These are phyloP conservation scores for Sporopachydermia cereana DNA, from an alignment of 1,139 yeast species.

Conservation along the genomic window DNA sequence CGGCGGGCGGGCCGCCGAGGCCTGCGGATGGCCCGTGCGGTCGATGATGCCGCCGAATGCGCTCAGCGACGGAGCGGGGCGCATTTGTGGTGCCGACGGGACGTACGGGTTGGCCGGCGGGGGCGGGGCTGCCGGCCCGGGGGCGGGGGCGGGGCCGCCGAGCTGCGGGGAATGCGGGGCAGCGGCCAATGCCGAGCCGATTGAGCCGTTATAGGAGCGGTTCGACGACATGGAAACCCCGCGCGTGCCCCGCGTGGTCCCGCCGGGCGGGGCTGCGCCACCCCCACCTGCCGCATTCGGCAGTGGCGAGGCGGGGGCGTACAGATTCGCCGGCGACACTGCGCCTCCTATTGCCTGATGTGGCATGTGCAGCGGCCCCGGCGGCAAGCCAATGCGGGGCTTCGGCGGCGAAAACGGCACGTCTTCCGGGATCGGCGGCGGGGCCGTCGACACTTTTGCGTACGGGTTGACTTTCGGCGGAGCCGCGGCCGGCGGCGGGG, in stretches of 20 bases:
- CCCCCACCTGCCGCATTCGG: neutral
- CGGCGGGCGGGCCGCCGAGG: constrained; percentile 15
- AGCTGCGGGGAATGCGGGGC: constrained; percentile 11
- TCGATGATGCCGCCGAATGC: constrained; percentile 4
- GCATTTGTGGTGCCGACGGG: constrained; percentile 5
- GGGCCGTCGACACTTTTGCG: constrained; percentile 2
- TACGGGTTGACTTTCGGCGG: constrained; percentile 5
- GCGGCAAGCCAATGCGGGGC: neutral
- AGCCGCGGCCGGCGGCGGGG: neutral
- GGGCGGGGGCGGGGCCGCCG: constrained; percentile 14
- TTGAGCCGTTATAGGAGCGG: constrained; percentile 7
- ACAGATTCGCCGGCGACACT: neutral
- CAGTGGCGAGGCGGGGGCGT: neutral
- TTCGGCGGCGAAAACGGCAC: constrained; percentile 3
- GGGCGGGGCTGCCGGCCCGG: constrained; percentile 12
- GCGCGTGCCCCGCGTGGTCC: constrained; percentile 7
- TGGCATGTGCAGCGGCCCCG: neutral
- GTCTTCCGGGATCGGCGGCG: neutral
- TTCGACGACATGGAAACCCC: constrained; percentile 11
- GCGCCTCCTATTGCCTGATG: too few species aligned
- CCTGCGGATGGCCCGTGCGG: constrained; percentile 7
- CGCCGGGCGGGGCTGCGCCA: neutral
- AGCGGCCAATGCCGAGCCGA: too few species aligned
- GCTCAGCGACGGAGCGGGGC: constrained; percentile 7
- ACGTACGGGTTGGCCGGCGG: constrained; percentile 9